These are phyloP conservation scores for Bipolaris zeicola DNA, from an alignment of 2,329 filamentous ascomycete species.

Conservation along the genomic window DNA sequence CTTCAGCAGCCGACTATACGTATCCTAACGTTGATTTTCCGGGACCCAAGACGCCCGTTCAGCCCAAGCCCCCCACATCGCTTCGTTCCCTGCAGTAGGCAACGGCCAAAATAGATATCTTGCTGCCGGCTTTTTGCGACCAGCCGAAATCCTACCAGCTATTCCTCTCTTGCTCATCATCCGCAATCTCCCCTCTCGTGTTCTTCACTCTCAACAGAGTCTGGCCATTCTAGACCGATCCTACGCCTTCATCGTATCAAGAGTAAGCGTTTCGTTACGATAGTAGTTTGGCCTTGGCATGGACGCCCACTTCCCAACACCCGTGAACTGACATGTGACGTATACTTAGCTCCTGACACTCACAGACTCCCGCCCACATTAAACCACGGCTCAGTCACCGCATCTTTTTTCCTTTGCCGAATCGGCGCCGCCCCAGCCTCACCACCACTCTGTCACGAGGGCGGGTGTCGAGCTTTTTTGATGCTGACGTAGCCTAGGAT, in stretches of 20 bases:
- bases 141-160: background rate
- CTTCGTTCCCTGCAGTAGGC: constrained; percentile 9
- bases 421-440: constrained; percentile 5
- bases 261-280: background rate
- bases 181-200: background rate
- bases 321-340: constrained; percentile 11
- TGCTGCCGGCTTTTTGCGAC: background rate
- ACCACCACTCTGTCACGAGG: background rate
- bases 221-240: constrained; percentile 5
- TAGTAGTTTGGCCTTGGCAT: background rate
- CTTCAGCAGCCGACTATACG: background rate
- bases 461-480: background rate
- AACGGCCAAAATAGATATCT: constrained; percentile 6
- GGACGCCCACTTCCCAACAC: background rate
- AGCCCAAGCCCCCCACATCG: constrained; percentile 3
- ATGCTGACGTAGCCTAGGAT: background rate
- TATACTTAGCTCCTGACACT: background rate
- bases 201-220: background rate
- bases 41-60: constrained; percentile 1
- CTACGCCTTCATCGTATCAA: background rate
- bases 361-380: background rate
- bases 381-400: constrained; percentile 20
- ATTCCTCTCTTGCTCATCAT: background rate
- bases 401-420: constrained; percentile 11
- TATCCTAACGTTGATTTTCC: constrained; percentile 1